These are phyloP conservation scores for Nothomitra cinnamomea DNA, from an alignment of 2,329 filamentous ascomycete species.

Conservation along the genomic window DNA sequence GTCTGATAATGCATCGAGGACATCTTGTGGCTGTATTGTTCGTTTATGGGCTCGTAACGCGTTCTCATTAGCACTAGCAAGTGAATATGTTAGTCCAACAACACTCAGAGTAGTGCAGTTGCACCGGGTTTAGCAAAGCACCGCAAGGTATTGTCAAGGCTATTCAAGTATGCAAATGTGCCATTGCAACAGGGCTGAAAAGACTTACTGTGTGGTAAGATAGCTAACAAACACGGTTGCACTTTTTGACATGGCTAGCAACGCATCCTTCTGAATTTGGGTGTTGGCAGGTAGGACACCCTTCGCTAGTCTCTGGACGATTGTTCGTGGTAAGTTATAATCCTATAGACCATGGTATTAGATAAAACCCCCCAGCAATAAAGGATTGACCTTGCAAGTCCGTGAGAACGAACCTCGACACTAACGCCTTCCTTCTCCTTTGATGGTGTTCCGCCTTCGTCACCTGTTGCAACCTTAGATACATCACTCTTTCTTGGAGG, in stretches of 20 bases:
- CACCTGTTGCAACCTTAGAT: conserved; percentile 29
- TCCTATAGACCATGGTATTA: conserved; percentile 32
- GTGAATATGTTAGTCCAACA: conserved; percentile 6
- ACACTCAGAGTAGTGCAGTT: background rate
- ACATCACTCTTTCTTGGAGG: conserved; percentile 39
- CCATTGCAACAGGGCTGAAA: background rate
- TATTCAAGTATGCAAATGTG: background rate
- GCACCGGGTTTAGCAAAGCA: background rate
- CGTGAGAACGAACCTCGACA: conserved; percentile 3
- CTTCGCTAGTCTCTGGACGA: conserved; percentile 65
- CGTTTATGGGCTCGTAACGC: conserved; percentile 53
- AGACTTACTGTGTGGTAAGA: conserved; percentile 51
- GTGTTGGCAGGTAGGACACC: conserved; percentile 65
- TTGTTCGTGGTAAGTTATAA: conserved; percentile 61
- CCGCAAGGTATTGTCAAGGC: background rate
- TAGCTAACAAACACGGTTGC: conserved; percentile 75
- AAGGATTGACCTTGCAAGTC: background rate
- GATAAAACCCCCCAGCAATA: background rate
- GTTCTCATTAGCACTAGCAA: conserved; percentile 53
- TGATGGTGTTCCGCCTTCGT: background rate
- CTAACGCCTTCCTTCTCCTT: conserved; percentile 9
- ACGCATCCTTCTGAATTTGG: conserved; percentile 67
- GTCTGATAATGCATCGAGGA: conserved; percentile 61
- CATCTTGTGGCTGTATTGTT: conserved; percentile 59
- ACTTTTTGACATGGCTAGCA: conserved; percentile 63